phyloP scores from a whole-genome alignment of 2,329 filamentous ascomycete species.

The Colletotrichum trifolii region DNA sequence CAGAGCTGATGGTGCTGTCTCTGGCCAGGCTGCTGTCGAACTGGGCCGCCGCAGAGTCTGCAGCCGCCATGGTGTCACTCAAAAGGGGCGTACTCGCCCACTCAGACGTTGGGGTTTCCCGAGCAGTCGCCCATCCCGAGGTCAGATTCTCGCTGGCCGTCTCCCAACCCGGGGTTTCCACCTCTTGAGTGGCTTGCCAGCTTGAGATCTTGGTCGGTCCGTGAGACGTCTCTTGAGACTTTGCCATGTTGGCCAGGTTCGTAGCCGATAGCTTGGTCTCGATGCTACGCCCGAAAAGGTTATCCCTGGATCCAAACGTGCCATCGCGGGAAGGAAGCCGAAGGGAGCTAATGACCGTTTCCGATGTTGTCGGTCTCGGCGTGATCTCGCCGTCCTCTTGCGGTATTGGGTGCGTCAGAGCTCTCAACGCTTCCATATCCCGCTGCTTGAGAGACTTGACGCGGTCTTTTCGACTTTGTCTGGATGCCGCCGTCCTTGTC shows the following conservation, averaged over 20 bases:
- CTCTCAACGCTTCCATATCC: slow-evolving; percentile 49
- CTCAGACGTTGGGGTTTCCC: slow-evolving; percentile 15
- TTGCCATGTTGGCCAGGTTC: slow-evolving; percentile 30
- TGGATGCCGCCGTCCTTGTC: slow-evolving; percentile 35
- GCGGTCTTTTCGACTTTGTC: slow-evolving; percentile 49
- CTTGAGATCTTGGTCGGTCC: slow-evolving; percentile 21
- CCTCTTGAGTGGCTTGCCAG: slow-evolving; percentile 27
- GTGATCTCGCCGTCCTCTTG: slow-evolving; percentile 23
- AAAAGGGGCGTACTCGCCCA: slow-evolving; percentile 17
- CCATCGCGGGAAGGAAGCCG: slow-evolving; percentile 36
- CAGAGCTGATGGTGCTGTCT: slow-evolving; percentile 28
- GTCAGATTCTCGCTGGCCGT: slow-evolving; percentile 26
- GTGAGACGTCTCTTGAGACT: not conserved
- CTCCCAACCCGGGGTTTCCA: slow-evolving; percentile 28
- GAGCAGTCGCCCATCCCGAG: slow-evolving; percentile 24
- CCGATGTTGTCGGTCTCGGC: slow-evolving; percentile 28
- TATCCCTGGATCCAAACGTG: slow-evolving; percentile 12
- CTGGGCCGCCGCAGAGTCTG: not conserved
- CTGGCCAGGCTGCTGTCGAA: slow-evolving; percentile 18
- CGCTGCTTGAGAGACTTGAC: slow-evolving; percentile 54
- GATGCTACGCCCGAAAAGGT: not conserved
- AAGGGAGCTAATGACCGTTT: slow-evolving; percentile 33
- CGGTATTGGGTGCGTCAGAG: slow-evolving; percentile 40
- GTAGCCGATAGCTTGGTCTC: slow-evolving; percentile 27
- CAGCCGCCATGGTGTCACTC: slow-evolving; percentile 2